Evolutionary conservation across 78 protist species (phyloP).

Genomic region (Dictyostelium capitatum): DNA sequence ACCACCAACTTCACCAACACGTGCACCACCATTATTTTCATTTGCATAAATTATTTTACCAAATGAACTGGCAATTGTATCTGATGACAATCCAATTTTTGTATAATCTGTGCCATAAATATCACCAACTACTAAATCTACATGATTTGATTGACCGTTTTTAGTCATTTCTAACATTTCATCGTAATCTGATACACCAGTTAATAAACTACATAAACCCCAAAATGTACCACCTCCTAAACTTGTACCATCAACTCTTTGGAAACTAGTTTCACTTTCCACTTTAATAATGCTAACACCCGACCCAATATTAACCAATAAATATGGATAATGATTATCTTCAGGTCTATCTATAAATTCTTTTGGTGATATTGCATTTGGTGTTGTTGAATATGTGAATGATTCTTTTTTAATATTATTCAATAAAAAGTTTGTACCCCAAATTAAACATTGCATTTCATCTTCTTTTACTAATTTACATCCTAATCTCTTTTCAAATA

Average conservation of each 20-base stretch:
- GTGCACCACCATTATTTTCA: background rate
- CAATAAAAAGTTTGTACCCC: constrained; percentile 91
- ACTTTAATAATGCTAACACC: constrained; percentile 94
- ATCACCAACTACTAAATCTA: constrained; percentile 97
- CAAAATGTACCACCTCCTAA: constrained; percentile 98
- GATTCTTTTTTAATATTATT: constrained; percentile 54
- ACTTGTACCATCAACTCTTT: constrained; percentile 95
- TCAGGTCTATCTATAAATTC: constrained; percentile 64
- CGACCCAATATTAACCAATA: constrained; percentile 94
- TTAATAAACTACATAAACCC: constrained; percentile 92
- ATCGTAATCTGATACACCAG: constrained; percentile 85
- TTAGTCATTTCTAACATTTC: constrained; percentile 78
- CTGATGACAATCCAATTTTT: constrained; percentile 83
- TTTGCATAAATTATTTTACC: constrained; percentile 69
- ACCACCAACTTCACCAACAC: background rate
- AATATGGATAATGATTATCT: constrained; percentile 89
- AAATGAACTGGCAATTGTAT: constrained; percentile 86
- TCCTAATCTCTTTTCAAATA: constrained; percentile 62
- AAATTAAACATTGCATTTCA: constrained; percentile 91
- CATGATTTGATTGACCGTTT: constrained; percentile 76
- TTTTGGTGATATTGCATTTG: constrained; percentile 38
- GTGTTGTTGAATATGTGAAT: constrained; percentile 21
- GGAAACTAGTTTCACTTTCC: constrained; percentile 70
- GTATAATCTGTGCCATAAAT: constrained; percentile 95
- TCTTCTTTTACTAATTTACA: constrained; percentile 71